Conservation (phyloP, 2,329 filamentous ascomycete genomes). For the Fusarium poae region DNA sequence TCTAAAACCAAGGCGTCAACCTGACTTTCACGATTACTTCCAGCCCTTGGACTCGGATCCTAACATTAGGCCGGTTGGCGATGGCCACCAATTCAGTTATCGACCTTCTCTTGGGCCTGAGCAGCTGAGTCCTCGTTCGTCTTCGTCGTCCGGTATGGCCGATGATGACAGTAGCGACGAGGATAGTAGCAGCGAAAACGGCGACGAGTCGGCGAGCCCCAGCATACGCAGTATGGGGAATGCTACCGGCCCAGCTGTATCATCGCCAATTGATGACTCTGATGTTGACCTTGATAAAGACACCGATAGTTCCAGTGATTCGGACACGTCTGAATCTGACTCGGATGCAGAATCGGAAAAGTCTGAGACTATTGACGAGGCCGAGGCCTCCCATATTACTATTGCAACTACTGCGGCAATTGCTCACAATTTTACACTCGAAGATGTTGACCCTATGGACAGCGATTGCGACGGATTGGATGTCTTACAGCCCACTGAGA, state of each 20-base stretch:
- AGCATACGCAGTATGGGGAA: constrained; percentile 49
- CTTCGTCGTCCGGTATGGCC: constrained; percentile 49
- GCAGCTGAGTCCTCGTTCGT: constrained; percentile 56
- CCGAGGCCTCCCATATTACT: constrained; percentile 42
- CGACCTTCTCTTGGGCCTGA: constrained; percentile 52
- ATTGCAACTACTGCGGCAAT: constrained; percentile 33
- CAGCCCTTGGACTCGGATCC: constrained; percentile 53
- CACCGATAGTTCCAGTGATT: constrained; percentile 32
- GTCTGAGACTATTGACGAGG: constrained; percentile 45
- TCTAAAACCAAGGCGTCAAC: constrained; percentile 51
- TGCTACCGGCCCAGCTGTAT: constrained; percentile 31
- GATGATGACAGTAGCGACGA: constrained; percentile 41
- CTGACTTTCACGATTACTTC: constrained; percentile 51
- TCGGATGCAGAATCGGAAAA: constrained; percentile 44
- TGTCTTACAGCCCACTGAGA: constrained; percentile 60
- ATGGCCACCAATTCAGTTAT: constrained; percentile 60
- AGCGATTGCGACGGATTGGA: constrained; percentile 59
- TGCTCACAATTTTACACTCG: constrained; percentile 56
- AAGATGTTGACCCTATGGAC: constrained; percentile 63
- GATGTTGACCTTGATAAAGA: constrained; percentile 35
- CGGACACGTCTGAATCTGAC: constrained; percentile 42
- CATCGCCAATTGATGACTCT: constrained; percentile 29
- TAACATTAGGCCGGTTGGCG: constrained; percentile 59
- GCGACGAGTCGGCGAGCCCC: constrained; percentile 48
- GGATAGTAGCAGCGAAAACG: constrained; percentile 42